Evolutionary conservation across 805 yeast genomes (phyloP).

Genomic region (Wickerhamiella parazyma): DNA sequence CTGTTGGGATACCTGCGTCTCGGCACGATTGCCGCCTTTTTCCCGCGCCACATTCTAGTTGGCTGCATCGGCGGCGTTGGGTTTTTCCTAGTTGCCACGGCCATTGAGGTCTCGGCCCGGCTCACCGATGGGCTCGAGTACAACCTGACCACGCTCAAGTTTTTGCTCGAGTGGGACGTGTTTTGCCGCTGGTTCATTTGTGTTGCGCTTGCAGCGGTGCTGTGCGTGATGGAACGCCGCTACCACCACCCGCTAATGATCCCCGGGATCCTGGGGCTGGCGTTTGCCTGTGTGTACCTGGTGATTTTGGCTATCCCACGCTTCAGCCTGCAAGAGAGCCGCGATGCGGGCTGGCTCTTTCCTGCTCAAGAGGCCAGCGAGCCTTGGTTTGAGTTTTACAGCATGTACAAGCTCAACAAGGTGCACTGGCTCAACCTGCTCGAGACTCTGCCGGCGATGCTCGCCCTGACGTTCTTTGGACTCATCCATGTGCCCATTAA

Average conservation of each 20-base stretch:
- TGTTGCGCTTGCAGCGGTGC: slow-evolving; percentile 41
- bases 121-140: slow-evolving; percentile 62
- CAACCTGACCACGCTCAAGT: slow-evolving; percentile 34
- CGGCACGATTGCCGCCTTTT: slow-evolving; percentile 84
- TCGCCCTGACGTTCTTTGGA: slow-evolving; percentile 92
- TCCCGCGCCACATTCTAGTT: slow-evolving; percentile 88
- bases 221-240: slow-evolving; percentile 48
- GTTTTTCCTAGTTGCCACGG: slow-evolving; percentile 78
- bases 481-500: slow-evolving; percentile 93
- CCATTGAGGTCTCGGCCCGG: slow-evolving; percentile 79
- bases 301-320: slow-evolving; percentile 51
- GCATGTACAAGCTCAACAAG: slow-evolving; percentile 47
- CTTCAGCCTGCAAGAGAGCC: slow-evolving; percentile 45
- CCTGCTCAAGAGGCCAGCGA: slow-evolving; percentile 45
- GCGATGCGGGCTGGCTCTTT: slow-evolving; percentile 79
- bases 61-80: slow-evolving; percentile 99
- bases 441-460: slow-evolving; percentile 76
- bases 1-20: slow-evolving; percentile 62
- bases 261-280: slow-evolving; percentile 63
- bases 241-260: slow-evolving; percentile 59
- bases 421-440: slow-evolving; percentile 67
- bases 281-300: slow-evolving; percentile 57
- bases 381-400: slow-evolving; percentile 84
- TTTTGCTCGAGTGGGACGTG: slow-evolving; percentile 33
- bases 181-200: slow-evolving; percentile 65